Conservation (phyloP, 768 basidiomycete species). For the Termitomyces sp. region DNA sequence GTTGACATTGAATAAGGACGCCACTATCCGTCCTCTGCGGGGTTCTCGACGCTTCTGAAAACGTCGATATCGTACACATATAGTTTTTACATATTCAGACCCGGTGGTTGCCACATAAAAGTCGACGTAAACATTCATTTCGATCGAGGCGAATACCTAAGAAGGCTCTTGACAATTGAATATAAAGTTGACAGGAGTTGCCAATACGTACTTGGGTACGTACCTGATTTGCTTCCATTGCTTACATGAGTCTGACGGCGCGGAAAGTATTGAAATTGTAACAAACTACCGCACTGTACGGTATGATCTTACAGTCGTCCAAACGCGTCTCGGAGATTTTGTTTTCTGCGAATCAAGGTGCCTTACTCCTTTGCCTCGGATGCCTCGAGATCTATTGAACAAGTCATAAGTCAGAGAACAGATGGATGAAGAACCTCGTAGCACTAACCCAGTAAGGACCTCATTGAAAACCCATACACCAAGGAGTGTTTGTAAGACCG, state of each 20-base stretch:
- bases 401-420: neutral
- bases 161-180: neutral
- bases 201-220: neutral
- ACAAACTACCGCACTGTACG: too few relatives aligned
- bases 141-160: neutral
- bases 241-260: too few relatives aligned
- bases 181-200: neutral
- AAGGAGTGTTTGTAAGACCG: slow-evolving; percentile 79
- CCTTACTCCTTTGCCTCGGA: too few relatives aligned
- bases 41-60: neutral
- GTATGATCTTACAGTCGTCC: too few relatives aligned
- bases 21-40: neutral
- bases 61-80: neutral
- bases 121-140: neutral
- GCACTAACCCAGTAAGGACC: too few relatives aligned
- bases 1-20: neutral
- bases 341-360: too few relatives aligned
- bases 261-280: too few relatives aligned
- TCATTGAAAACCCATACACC: slow-evolving; percentile 71
- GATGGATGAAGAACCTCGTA: neutral
- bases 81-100: neutral
- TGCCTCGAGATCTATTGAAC: slow-evolving; percentile 49
- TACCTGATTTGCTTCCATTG: too few relatives aligned
- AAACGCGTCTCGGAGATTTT: too few relatives aligned
- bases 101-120: neutral